Percentiles rank a stretch among this genome's conserved stretches.
phyloP scores from a whole-genome alignment of 179 eudicot species.

The Spinacia oleracea region DNA sequence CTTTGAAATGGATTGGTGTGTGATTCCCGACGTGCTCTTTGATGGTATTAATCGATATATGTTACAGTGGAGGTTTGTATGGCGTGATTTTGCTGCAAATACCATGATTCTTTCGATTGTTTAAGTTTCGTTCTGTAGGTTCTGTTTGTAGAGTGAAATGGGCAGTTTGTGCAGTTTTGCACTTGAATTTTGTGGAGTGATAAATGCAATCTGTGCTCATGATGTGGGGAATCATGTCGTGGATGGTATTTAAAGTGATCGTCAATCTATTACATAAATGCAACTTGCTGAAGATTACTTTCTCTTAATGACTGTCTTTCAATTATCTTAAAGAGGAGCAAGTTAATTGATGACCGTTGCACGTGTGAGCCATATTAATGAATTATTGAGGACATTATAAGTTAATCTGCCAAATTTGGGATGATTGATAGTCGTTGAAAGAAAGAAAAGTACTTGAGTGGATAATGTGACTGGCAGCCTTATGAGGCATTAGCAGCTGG shows the following conservation, averaged over 20 bases:
- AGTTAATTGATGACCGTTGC: background rate
- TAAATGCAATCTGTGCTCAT: background rate
- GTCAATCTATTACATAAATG: background rate
- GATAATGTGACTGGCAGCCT: background rate
- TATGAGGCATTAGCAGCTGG: background rate
- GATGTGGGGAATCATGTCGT: background rate
- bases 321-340: background rate
- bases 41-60: background rate
- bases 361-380: background rate
- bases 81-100: background rate
- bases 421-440: background rate
- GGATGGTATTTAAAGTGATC: background rate
- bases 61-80: background rate
- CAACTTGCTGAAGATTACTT: background rate
- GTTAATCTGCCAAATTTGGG: background rate
- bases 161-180: background rate
- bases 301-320: background rate
- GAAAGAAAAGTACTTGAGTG: background rate
- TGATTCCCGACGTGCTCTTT: background rate
- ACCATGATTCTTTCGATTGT: background rate
- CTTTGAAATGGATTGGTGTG: background rate
- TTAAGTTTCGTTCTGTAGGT: background rate
- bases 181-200: background rate
- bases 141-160: background rate
- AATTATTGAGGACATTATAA: background rate